Conservation (phyloP, 169 alveolate species). For the Cryptosporidium ubiquitum region DNA sequence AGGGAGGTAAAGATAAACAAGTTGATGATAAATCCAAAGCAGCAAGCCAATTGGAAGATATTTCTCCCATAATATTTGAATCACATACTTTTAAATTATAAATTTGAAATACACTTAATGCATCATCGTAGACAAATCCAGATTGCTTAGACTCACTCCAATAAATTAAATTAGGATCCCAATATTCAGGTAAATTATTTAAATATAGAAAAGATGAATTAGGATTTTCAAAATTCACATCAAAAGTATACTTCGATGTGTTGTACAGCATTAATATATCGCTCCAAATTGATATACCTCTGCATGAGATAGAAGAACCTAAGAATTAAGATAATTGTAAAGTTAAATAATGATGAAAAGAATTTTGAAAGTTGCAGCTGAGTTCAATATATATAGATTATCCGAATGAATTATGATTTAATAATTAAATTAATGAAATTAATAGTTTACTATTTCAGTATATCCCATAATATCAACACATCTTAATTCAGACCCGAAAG, state of each 20-base stretch:
- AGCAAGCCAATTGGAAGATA: slow-evolving; percentile 64
- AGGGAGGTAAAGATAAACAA: slow-evolving; percentile 59
- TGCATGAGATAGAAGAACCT: slow-evolving; percentile 67
- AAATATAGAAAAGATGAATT: slow-evolving; percentile 27
- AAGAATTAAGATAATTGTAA: not conserved
- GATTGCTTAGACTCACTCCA: slow-evolving; percentile 72
- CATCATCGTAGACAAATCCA: slow-evolving; percentile 49
- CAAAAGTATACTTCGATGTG: slow-evolving; percentile 36
- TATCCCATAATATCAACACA: slow-evolving; percentile 66
- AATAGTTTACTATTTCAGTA: slow-evolving; percentile 17
- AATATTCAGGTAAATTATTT: not conserved
- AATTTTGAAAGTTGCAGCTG: not conserved
- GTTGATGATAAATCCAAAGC: slow-evolving; percentile 63
- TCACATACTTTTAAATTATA: slow-evolving; percentile 27
- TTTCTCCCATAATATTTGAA: not conserved
- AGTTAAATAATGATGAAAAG: not conserved
- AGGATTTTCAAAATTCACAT: slow-evolving; percentile 2
- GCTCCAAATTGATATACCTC: slow-evolving; percentile 57
- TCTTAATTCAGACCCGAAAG: slow-evolving; percentile 75
- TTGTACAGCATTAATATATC: slow-evolving; percentile 29
- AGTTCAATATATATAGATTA: not conserved
- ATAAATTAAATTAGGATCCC: slow-evolving; percentile 6
- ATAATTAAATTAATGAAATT: not conserved
- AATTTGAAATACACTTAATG: slow-evolving; percentile 39
- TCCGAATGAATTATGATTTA: not conserved